Evolutionary conservation across 257 asterid genomes (phyloP).

Genomic region (Solanum pinnatisectum): DNA sequence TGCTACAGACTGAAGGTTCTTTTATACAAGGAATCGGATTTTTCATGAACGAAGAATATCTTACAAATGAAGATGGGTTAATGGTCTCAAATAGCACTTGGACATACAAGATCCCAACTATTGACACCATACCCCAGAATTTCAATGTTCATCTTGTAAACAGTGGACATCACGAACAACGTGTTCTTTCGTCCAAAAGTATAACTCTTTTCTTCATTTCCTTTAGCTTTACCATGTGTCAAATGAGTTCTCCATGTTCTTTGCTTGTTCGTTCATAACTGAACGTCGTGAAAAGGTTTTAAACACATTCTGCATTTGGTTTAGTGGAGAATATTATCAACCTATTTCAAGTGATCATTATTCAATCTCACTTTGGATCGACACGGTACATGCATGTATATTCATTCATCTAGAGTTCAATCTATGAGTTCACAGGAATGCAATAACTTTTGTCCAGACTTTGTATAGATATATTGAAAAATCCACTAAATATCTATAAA

Average conservation of each 20-base stretch:
- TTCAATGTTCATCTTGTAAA: slow-evolving; percentile 55
- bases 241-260: neutral
- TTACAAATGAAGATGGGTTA: slow-evolving; percentile 40
- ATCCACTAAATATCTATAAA: neutral
- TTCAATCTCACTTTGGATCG: neutral
- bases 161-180: slow-evolving; percentile 54
- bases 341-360: neutral
- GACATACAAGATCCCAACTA: slow-evolving; percentile 74
- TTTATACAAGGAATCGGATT: slow-evolving; percentile 82
- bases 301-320: neutral
- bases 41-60: slow-evolving; percentile 77
- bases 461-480: neutral
- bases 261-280: neutral
- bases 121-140: slow-evolving; percentile 58
- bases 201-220: neutral
- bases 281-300: neutral
- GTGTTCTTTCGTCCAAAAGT: slow-evolving; percentile 82
- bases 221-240: neutral
- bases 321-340: neutral
- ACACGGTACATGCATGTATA: neutral
- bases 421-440: neutral
- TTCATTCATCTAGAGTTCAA: neutral
- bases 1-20: slow-evolving; percentile 72
- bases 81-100: slow-evolving; percentile 53
- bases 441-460: neutral